Evolutionary conservation across 331 rosid species (phyloP).

Genomic region (Erythrophleum ivorense): DNA sequence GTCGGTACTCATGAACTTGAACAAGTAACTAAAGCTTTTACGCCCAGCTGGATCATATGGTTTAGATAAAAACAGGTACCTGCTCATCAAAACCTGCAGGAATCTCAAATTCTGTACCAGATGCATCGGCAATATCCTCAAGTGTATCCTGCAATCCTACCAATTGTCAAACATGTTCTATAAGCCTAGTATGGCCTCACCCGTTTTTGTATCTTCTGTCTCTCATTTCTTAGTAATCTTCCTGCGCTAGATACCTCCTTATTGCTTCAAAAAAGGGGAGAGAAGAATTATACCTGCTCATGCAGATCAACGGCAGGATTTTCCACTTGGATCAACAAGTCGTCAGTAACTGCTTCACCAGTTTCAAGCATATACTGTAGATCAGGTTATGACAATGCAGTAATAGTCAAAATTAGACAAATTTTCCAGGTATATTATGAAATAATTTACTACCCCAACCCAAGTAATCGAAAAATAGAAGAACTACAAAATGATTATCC

Average conservation of each 20-base stretch:
- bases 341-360: slow-evolving; percentile 45
- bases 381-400: slow-evolving; percentile 15
- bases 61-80: slow-evolving; percentile 48
- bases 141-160: slow-evolving; percentile 54
- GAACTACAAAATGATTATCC: neutral
- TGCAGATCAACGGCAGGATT: slow-evolving; percentile 50
- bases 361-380: slow-evolving; percentile 54
- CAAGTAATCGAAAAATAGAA: neutral
- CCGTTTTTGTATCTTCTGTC: slow-evolving; percentile 13
- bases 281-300: slow-evolving; percentile 54
- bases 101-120: slow-evolving; percentile 68
- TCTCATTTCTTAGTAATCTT: slow-evolving; percentile 2
- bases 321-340: slow-evolving; percentile 52
- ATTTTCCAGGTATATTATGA: slow-evolving; percentile 10
- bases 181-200: neutral
- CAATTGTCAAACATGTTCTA: slow-evolving; percentile 14
- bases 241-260: neutral
- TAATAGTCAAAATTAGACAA: neutral
- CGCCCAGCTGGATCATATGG: slow-evolving; percentile 10
- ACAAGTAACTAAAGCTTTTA: slow-evolving; percentile 23
- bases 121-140: slow-evolving; percentile 61
- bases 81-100: slow-evolving; percentile 64
- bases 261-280: slow-evolving; percentile 1
- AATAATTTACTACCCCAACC: neutral
- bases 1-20: slow-evolving; percentile 17